Evolutionary conservation across 306 rosid genomes (phyloP).

Genomic region (Inga leiocalycina): DNA sequence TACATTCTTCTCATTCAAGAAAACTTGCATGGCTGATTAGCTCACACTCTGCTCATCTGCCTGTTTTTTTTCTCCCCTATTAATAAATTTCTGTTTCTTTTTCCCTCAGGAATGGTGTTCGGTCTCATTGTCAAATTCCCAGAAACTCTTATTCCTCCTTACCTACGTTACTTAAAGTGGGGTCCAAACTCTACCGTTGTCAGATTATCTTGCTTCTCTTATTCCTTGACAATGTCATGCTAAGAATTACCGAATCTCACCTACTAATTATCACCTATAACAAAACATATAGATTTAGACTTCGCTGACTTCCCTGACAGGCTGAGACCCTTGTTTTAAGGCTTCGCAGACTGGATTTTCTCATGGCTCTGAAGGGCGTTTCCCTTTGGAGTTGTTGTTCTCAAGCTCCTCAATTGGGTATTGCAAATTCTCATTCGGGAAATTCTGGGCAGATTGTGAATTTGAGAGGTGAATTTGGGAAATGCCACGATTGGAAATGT

Average conservation of each 20-base stretch:
- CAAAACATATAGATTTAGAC: slow-evolving; percentile 26
- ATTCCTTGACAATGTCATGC: slow-evolving; percentile 50
- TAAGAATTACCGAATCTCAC: slow-evolving; percentile 41
- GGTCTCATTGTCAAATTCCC: background rate
- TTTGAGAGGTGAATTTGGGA: slow-evolving; percentile 43
- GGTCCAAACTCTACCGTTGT: slow-evolving; percentile 20
- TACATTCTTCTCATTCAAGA: background rate
- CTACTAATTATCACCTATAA: slow-evolving; percentile 50
- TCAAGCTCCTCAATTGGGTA: slow-evolving; percentile 38
- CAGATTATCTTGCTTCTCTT: slow-evolving; percentile 37
- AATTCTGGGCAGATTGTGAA: slow-evolving; percentile 35
- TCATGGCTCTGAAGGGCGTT: slow-evolving; percentile 57
- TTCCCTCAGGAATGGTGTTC: background rate
- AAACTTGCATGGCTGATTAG: slow-evolving; percentile 31
- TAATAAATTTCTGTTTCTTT: background rate
- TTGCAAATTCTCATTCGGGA: slow-evolving; percentile 37
- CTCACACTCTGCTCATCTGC: slow-evolving; percentile 54
- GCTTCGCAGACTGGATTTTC: slow-evolving; percentile 24
- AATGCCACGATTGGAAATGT: slow-evolving; percentile 48
- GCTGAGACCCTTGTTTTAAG: slow-evolving; percentile 11
- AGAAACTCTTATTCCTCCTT: background rate
- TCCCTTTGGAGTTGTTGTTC: slow-evolving; percentile 45
- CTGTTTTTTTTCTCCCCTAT: slow-evolving; percentile 1
- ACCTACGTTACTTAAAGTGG: background rate
- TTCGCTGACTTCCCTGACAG: slow-evolving; percentile 24